These are phyloP conservation scores for Coemansia umbellata DNA, from an alignment of 192 early-diverging fungal species.

Conservation along the genomic window DNA sequence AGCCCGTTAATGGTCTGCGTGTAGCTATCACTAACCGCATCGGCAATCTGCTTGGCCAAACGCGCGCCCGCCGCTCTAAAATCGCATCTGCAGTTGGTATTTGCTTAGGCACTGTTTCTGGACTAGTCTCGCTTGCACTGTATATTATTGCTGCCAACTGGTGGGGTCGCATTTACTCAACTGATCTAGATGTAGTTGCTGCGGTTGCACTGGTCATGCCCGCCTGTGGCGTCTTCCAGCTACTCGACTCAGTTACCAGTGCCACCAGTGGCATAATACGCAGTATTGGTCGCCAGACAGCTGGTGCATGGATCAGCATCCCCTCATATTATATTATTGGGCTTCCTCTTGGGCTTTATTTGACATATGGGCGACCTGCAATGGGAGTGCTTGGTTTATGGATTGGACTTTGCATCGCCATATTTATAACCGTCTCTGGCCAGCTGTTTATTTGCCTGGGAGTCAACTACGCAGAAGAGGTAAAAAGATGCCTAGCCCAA, in stretches of 20 bases:
- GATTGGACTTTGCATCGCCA: conserved; percentile 38
- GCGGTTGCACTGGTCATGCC: conserved; percentile 78
- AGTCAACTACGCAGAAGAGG: conserved; percentile 29
- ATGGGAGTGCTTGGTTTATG: conserved; percentile 47
- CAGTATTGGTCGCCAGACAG: conserved; percentile 51
- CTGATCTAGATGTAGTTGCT: conserved; percentile 63
- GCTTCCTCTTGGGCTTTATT: conserved; percentile 54
- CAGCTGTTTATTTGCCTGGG: conserved; percentile 34
- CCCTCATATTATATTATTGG: conserved; percentile 55
- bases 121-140: conserved; percentile 11
- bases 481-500: conserved; percentile 26
- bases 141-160: conserved; percentile 28
- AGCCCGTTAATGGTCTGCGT: conserved; percentile 53
- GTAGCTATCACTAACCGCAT: conserved; percentile 53
- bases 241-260: conserved; percentile 56
- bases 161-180: conserved; percentile 61
- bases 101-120: conserved; percentile 7
- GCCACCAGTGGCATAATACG: conserved; percentile 58
- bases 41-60: conserved; percentile 53
- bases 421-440: conserved; percentile 20
- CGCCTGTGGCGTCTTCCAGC: conserved; percentile 69
- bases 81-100: conserved; percentile 40
- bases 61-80: conserved; percentile 34
- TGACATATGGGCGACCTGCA: conserved; percentile 47
- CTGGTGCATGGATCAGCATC: conserved; percentile 54